These are phyloP conservation scores for Blepharisma stoltei DNA, from an alignment of 73 alveolate species.

Conservation along the genomic window DNA sequence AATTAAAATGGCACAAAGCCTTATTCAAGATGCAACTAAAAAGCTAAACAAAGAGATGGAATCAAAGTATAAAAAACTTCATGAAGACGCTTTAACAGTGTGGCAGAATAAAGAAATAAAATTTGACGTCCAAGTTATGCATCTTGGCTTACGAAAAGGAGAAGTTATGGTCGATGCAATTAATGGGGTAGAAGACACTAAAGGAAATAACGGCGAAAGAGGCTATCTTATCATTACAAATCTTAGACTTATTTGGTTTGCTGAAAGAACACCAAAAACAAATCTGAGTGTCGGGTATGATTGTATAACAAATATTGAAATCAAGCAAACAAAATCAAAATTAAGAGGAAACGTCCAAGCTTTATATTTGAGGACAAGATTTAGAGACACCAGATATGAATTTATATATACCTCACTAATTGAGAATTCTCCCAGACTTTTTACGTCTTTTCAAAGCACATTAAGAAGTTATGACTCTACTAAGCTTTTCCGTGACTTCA, in stretches of 20 bases:
- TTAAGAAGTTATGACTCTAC: conserved; percentile 80
- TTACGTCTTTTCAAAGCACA: conserved; percentile 71
- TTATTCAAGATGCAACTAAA: conserved; percentile 15
- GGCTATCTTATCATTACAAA: conserved; percentile 82
- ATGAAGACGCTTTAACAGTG: conserved; percentile 23
- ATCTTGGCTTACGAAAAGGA: conserved; percentile 73
- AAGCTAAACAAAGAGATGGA: conserved; percentile 19
- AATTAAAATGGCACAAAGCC: conserved; percentile 1
- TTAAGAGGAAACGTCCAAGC: conserved; percentile 72
- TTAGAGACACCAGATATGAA: conserved; percentile 69
- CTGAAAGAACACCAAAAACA: conserved; percentile 63
- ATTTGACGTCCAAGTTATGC: conserved; percentile 67
- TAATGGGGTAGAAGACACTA: conserved; percentile 78
- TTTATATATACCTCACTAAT: conserved; percentile 72
- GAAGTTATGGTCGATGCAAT: conserved; percentile 79
- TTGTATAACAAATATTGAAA: conserved; percentile 66
- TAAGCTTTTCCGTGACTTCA: conserved; percentile 80
- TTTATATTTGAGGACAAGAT: conserved; percentile 62
- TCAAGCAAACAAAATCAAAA: conserved; percentile 67
- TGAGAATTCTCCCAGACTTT: conserved; percentile 70
- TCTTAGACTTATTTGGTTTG: conserved; percentile 83
- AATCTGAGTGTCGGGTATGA: conserved; percentile 83
- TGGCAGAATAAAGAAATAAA: conserved; percentile 88
- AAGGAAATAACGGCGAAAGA: conserved; percentile 81
- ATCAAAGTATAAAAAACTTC: neutral